Base-by-base conservation (phyloP, 1,139 yeast genomes). In the Meyerozyma guilliermondii region DNA sequence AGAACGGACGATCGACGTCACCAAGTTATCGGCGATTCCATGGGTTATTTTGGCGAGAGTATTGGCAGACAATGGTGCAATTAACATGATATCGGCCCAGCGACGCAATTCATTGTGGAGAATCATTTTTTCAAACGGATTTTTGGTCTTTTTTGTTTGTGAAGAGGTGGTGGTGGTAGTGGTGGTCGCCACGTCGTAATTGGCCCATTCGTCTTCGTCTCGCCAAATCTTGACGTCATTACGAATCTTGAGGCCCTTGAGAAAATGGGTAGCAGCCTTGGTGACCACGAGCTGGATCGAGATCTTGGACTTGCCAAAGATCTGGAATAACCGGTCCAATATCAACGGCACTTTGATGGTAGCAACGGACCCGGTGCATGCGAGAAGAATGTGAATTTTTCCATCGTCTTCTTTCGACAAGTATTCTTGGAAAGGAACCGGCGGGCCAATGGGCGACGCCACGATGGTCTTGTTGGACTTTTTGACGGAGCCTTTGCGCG, bases 291-390 rank as follows among this genome's bases (percentile, higher is more conserved):
- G 70, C 63, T 92, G 98, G 45, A 92, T 86, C 2, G 88, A 80
- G 17, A 88, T 80, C 47, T 81, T 81, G 35, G 80, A 76, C 2
- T 77, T 70, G 3, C 91, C 87, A 62, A 83, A 88, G 17, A 82
- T 72, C 59, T 86, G 86, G 58, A 83, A 83, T 38, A 89, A 69
- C 56, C 87, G 87, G 58, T 87, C 94, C 50, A 89, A 85, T 38
- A 89, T 86, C 51, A 85, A 63, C 0, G 96, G 96, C 28, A 92
- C 84, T 59, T 92, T 92, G 46, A 91, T 88, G 3, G 98, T 87
- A 5, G 98, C 98, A 5, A 92, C 97, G 1, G 96, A 86, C 1
- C 98, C 99, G 1, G 98, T 88, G 29, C 95, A 95, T 16, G 95
- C 98, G 36, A 92, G 70, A 44, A 92, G 69, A 35, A 92, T 83